Conservation (phyloP, 2,329 filamentous ascomycete species). For the Torrubiella hemipterigena region DNA sequence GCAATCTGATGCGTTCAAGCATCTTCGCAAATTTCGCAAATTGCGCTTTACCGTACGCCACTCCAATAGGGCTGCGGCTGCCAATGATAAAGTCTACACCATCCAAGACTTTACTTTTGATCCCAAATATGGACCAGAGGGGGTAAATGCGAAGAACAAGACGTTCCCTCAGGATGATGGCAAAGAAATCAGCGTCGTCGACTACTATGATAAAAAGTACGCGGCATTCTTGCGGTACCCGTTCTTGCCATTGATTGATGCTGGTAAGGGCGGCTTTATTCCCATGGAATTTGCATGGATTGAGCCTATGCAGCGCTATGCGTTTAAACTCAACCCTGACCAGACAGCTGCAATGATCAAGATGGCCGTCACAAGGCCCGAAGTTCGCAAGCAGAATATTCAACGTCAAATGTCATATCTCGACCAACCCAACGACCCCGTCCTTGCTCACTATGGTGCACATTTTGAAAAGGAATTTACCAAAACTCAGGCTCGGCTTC, state of each 20-base stretch:
- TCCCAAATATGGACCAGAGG: slow-evolving; percentile 27
- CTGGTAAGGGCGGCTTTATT: slow-evolving; percentile 40
- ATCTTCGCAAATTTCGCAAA: slow-evolving; percentile 40
- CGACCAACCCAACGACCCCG: slow-evolving; percentile 54
- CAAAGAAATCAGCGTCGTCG: slow-evolving; percentile 29
- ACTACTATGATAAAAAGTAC: slow-evolving; percentile 48
- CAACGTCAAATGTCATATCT: slow-evolving; percentile 43
- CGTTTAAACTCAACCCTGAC: slow-evolving; percentile 45
- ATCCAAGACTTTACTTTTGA: slow-evolving; percentile 40
- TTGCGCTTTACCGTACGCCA: slow-evolving; percentile 46
- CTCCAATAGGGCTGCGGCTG: slow-evolving; percentile 27
- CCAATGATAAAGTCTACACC: slow-evolving; percentile 38
- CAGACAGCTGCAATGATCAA: slow-evolving; percentile 85
- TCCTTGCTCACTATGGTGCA: slow-evolving; percentile 63
- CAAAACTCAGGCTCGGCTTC: slow-evolving; percentile 54
- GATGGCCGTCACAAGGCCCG: slow-evolving; percentile 72
- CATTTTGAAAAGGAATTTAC: slow-evolving; percentile 54
- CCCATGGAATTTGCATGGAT: slow-evolving; percentile 50
- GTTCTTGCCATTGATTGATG: slow-evolving; percentile 44
- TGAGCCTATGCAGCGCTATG: slow-evolving; percentile 45
- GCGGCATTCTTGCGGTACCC: slow-evolving; percentile 32
- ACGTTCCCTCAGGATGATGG: slow-evolving; percentile 42
- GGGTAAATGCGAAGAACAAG: slow-evolving; percentile 36
- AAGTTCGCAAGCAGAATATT: slow-evolving; percentile 56
- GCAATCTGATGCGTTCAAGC: slow-evolving; percentile 43